Base-by-base conservation (phyloP, 306 rosid genomes). In the Rubus parviflorus region DNA sequence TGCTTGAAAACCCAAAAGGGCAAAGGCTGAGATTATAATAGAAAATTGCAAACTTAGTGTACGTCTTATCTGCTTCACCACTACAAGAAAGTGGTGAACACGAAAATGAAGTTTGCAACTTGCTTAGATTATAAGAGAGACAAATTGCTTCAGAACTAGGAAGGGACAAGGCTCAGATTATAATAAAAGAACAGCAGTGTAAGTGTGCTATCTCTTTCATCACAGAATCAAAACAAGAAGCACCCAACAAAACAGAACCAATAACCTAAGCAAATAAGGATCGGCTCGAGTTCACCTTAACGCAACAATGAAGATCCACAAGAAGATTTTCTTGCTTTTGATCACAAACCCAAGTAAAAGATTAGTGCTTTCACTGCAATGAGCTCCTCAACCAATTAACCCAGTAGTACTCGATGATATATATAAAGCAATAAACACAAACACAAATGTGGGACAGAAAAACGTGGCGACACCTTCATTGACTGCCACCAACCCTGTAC, bases 161-260 rank as follows among this genome's bases (percentile, higher is more conserved):
- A 41, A 58, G 19, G n/a, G 77, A 46, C 70, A 46, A 46, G 13
- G 37, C 70, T 45, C 47, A 61, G 57, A 35, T 51, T 48, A 61
- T 9, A 23, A 43, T 22, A 58, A 2, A 43, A 38, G n/a, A 51
- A 70, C 10, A 1, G 35, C 46, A 25, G 17, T 17, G 25, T 11
- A 0, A 35, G 19, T 70, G 16, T 17, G 8, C 25, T 9, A 70
- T 70, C 74, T 48, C 43, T 70, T 16, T 35, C 75, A 37, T 51
- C 62, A 56, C 19, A 68, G 14, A 15, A 30, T 25, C 7, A 19
- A 48, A 3, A 20, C 68, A 79, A 65, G 5, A 12, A 42, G 23
- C 48, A 69, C 76, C 25, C 58, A 58, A 69, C 76, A 61, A 70
- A 70, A 68, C 73, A 82, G 47, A 70, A 37, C 61, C 47, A 76